Evolutionary conservation across 2,329 filamentous ascomycete species (phyloP), one percentile per base, ranked within the genome.

Genomic region (Kalmusia sp.): DNA sequence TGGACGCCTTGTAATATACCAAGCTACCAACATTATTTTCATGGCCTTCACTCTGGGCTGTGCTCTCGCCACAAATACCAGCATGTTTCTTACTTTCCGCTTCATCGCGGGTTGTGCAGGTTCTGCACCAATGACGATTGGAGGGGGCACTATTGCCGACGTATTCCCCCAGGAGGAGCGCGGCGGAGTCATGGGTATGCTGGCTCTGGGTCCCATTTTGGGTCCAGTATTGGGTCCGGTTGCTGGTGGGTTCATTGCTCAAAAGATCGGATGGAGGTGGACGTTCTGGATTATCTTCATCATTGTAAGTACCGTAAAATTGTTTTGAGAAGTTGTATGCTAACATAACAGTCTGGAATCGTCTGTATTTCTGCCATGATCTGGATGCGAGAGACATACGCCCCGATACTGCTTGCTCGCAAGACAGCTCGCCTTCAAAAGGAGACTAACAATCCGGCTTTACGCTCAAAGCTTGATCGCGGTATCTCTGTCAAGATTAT

Each of bases 401-500:
- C n/a, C n/a, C n/a, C n/a, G n/a, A n/a, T n/a, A n/a, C n/a, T n/a
- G n/a, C n/a, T n/a, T n/a, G n/a, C n/a, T n/a, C n/a, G n/a, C n/a
- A n/a, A n/a, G n/a, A n/a, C n/a, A n/a, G n/a, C n/a, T n/a, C n/a
- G n/a, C n/a, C n/a, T n/a, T n/a, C n/a, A n/a, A n/a, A n/a, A n/a
- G n/a, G n/a, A n/a, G n/a, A n/a, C n/a, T n/a, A n/a, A n/a, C n/a
- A n/a, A n/a, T n/a, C n/a, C n/a, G n/a, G n/a, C n/a, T n/a, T n/a
- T n/a, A n/a, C n/a, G n/a, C 45, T 90, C 84, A 65, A 60, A 69
- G 72, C 51, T 59, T 59, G 85, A 89, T 65, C 80, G 88, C 54
- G 71, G 84, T 27, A 39, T 84, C 88, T 8, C 62, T 75, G 33
- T 78, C 84, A 21, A 75, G 92, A 40, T 73, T 93, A 52, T 54